Conservation (phyloP, 169 alveolate genomes). For the Pseudocohnilembus persalinus region DNA sequence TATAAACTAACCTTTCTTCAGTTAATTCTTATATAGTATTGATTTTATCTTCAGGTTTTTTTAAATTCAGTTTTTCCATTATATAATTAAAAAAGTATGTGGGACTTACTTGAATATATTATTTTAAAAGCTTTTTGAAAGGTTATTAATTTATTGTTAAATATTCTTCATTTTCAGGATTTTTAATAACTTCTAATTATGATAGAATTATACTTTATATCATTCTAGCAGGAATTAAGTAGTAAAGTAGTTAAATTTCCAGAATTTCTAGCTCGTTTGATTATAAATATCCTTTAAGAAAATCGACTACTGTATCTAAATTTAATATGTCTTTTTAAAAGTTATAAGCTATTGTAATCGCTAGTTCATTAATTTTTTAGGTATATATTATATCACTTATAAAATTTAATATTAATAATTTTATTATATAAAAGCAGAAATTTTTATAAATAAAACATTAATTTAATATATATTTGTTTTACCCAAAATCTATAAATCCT, state of each 20-base stretch:
- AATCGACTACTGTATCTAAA: background rate
- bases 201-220: no score
- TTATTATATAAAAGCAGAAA: no score
- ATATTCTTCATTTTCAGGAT: no score
- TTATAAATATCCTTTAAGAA: background rate
- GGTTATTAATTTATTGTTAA: background rate
- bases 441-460: no score
- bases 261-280: no score
- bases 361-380: background rate
- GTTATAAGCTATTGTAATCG: background rate
- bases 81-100: no score
- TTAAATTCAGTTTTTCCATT: no score
- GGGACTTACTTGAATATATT: background rate
- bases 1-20: background rate
- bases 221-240: background rate
- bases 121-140: background rate
- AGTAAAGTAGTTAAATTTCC: background rate
- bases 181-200: background rate
- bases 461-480: no score
- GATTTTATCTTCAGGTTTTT: background rate
- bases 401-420: no score
- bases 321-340: background rate
- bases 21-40: background rate
- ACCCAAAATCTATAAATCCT: background rate
- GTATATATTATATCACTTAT: background rate